These are phyloP conservation scores for Stromatinia cepivora DNA, from an alignment of 2,329 filamentous ascomycete genomes.

Conservation along the genomic window DNA sequence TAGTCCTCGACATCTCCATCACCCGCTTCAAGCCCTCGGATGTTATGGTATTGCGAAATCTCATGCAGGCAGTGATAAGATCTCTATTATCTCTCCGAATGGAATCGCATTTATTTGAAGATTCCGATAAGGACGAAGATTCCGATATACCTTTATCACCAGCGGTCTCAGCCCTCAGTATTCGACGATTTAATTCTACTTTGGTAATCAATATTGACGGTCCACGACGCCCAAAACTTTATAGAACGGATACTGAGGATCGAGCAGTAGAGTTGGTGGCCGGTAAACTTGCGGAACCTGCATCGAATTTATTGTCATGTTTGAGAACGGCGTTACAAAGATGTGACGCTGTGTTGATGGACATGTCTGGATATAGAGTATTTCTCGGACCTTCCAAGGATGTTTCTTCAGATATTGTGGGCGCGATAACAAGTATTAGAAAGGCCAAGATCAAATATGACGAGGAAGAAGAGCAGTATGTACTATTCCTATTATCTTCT, in stretches of 20 bases:
- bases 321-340: conserved; percentile 49
- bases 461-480: conserved; percentile 45
- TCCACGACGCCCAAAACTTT: conserved; percentile 33
- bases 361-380: conserved; percentile 52
- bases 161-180: conserved; percentile 3
- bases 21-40: conserved; percentile 54
- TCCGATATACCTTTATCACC: conserved; percentile 14
- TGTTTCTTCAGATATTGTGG: conserved; percentile 47
- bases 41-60: conserved; percentile 52
- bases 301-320: conserved; percentile 48
- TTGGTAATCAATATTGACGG: conserved; percentile 43
- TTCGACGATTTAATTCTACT: conserved; percentile 16
- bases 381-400: conserved; percentile 48
- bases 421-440: conserved; percentile 45
- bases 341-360: conserved; percentile 56
- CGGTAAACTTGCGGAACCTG: conserved; percentile 48
- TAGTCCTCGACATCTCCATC: conserved; percentile 57
- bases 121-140: conserved; percentile 28
- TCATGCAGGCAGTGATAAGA: conserved; percentile 56
- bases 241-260: conserved; percentile 36
- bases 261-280: conserved; percentile 39
- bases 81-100: conserved; percentile 54
- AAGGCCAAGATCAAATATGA: conserved; percentile 50
- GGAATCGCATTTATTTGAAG: conserved; percentile 49
- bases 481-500: not conserved